Percentiles rank a stretch among this genome's conserved stretches.
phyloP scores from a whole-genome alignment of 805 yeast genomes.

The Grigorovia transvaalensis region DNA sequence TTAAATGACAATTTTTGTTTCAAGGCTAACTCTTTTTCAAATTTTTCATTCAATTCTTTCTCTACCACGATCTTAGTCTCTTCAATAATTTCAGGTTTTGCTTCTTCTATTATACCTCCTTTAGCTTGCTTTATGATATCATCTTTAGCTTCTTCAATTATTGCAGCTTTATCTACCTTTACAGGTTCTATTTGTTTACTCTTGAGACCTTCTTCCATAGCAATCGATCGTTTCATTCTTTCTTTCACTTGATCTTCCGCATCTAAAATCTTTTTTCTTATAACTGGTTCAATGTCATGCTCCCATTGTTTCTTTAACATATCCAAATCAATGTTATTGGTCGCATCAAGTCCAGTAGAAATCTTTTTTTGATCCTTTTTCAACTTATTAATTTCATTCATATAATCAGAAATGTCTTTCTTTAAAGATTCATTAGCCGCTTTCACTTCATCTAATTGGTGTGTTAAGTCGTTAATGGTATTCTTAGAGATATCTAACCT shows the following conservation, averaged over 20 bases:
- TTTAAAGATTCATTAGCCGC: conserved; percentile 30
- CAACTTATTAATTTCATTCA: neutral
- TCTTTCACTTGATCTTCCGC: conserved; percentile 36
- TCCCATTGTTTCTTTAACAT: conserved; percentile 28
- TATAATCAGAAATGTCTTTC: neutral
- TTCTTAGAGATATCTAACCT: conserved; percentile 22
- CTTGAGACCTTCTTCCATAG: conserved; percentile 22
- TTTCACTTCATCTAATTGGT: conserved; percentile 26
- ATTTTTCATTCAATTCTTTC: conserved; percentile 7
- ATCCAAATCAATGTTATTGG: conserved; percentile 5
- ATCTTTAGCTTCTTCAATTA: conserved; percentile 10
- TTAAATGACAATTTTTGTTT: conserved; percentile 13
- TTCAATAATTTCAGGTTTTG: conserved; percentile 1
- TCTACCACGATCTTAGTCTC: no score
- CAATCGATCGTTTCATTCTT: conserved; percentile 28
- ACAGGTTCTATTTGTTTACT: no score
- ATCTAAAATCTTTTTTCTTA: conserved; percentile 25
- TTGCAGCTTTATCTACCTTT: conserved; percentile 30
- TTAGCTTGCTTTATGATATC: neutral
- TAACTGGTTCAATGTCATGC: conserved; percentile 22
- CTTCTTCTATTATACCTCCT: conserved; percentile 6
- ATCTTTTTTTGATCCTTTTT: neutral
- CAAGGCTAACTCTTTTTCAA: conserved; percentile 6
- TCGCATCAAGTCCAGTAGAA: neutral
- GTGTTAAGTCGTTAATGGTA: conserved; percentile 32